Conservation (phyloP, 2,329 filamentous ascomycete species). For the Pseudogymnoascus sp. region DNA sequence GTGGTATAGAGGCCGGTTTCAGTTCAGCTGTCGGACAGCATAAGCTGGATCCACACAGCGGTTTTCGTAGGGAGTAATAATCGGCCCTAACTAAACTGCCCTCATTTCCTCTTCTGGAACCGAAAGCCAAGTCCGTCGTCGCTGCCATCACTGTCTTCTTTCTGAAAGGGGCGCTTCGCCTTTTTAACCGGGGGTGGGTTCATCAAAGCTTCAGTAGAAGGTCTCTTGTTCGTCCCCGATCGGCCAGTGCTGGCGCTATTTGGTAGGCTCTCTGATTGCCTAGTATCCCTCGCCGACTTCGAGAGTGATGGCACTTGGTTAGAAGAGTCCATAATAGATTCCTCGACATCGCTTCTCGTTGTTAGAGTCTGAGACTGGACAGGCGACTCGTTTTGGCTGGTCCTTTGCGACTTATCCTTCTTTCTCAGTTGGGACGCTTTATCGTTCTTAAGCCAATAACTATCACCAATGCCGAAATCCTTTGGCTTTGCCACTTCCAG, state of each 20-base stretch:
- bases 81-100: not conserved
- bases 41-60: not conserved
- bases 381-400: not conserved
- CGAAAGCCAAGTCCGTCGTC: constrained; percentile 26
- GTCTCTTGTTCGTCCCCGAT: constrained; percentile 16
- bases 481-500: constrained; percentile 53
- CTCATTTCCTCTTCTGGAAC: constrained; percentile 20
- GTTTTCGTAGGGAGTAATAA: too few species aligned
- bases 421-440: not conserved
- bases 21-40: not conserved
- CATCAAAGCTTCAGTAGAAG: constrained; percentile 17
- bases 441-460: constrained; percentile 40
- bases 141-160: constrained; percentile 21
- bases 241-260: not conserved
- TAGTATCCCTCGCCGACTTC: not conserved
- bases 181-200: constrained; percentile 23
- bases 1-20: not conserved
- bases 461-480: constrained; percentile 49
- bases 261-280: not conserved
- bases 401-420: not conserved
- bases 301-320: not conserved
- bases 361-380: not conserved
- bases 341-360: not conserved
- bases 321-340: not conserved
- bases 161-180: constrained; percentile 14